These are phyloP conservation scores for Penicillium cataractarum DNA, from an alignment of 495 filamentous ascomycete species.

Conservation along the genomic window DNA sequence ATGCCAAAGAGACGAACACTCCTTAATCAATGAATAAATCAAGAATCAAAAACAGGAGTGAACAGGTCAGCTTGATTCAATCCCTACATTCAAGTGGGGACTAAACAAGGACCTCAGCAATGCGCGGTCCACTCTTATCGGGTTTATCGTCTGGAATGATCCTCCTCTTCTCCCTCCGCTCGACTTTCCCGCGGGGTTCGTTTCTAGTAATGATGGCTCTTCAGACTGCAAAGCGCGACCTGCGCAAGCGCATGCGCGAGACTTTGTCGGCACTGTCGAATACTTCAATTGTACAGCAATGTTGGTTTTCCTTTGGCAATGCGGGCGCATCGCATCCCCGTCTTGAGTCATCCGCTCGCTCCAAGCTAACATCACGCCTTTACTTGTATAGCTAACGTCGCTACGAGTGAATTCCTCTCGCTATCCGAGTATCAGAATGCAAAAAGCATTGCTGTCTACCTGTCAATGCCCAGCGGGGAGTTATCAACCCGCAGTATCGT, in stretches of 20 bases:
- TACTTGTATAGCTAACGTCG: conserved; percentile 55
- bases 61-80: conserved; percentile 5
- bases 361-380: conserved; percentile 17
- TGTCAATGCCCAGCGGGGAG: conserved; percentile 89
- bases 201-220: conserved; percentile 48
- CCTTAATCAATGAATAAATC: neutral
- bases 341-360: neutral
- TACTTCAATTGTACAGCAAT: conserved; percentile 65
- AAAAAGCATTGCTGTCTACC: conserved; percentile 77
- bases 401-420: conserved; percentile 60
- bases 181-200: conserved; percentile 20
- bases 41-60: conserved; percentile 12
- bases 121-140: conserved; percentile 28
- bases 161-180: conserved; percentile 11
- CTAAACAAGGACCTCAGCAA: conserved; percentile 19
- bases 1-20: neutral
- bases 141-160: conserved; percentile 25
- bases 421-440: conserved; percentile 71
- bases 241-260: conserved; percentile 69
- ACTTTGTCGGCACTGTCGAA: conserved; percentile 59
- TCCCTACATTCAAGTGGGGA: conserved; percentile 31
- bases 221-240: conserved; percentile 70
- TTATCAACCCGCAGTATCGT: conserved; percentile 81
- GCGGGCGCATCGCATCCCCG: conserved; percentile 7
- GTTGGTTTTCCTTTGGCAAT: conserved; percentile 57